Evolutionary conservation across 2,329 filamentous ascomycete species (phyloP).

Genomic region (Microdochium trichocladiopsis): DNA sequence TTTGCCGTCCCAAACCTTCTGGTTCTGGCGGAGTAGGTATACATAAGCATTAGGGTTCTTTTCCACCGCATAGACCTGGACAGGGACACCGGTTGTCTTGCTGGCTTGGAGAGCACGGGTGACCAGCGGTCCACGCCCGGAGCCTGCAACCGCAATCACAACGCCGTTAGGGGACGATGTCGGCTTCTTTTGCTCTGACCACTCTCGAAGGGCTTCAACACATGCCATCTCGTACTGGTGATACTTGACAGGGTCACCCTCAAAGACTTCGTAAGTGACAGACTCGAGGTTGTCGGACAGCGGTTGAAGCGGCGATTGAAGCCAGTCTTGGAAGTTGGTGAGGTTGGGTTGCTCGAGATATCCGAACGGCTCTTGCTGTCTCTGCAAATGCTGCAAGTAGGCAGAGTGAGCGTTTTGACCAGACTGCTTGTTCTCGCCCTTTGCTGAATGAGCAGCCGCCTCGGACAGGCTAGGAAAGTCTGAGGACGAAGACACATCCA

Average conservation of each 20-base stretch:
- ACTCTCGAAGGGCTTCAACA: constrained; percentile 72
- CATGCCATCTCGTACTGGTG: constrained; percentile 89
- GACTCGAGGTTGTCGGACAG: constrained; percentile 95
- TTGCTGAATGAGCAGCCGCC: constrained; percentile 36
- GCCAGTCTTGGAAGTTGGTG: constrained; percentile 75
- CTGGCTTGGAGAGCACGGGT: constrained; percentile 81
- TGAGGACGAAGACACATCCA: constrained; percentile 30
- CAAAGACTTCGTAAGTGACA: constrained; percentile 96
- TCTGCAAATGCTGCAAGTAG: constrained; percentile 80
- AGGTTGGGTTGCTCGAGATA: constrained; percentile 43
- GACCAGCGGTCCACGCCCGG: constrained; percentile 86
- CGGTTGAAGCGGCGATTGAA: constrained; percentile 91
- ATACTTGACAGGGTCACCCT: constrained; percentile 97
- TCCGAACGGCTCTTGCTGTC: constrained; percentile 61
- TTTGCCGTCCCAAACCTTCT: constrained; percentile 67
- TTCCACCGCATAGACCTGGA: constrained; percentile 88
- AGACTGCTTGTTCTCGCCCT: constrained; percentile 33
- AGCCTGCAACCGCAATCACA: constrained; percentile 86
- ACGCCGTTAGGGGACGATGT: constrained; percentile 67
- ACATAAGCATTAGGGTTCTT: constrained; percentile 99
- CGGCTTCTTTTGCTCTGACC: constrained; percentile 64
- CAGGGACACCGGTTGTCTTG: constrained; percentile 63
- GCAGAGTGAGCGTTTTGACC: constrained; percentile 49
- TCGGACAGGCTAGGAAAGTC: constrained; percentile 68
- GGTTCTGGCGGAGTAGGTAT: constrained; percentile 80